Percentiles rank a stretch among this genome's conserved stretches.
These are phyloP conservation scores for Penicillium psychrosexuale DNA, from an alignment of 2,329 filamentous ascomycete genomes.

Conservation along the genomic window DNA sequence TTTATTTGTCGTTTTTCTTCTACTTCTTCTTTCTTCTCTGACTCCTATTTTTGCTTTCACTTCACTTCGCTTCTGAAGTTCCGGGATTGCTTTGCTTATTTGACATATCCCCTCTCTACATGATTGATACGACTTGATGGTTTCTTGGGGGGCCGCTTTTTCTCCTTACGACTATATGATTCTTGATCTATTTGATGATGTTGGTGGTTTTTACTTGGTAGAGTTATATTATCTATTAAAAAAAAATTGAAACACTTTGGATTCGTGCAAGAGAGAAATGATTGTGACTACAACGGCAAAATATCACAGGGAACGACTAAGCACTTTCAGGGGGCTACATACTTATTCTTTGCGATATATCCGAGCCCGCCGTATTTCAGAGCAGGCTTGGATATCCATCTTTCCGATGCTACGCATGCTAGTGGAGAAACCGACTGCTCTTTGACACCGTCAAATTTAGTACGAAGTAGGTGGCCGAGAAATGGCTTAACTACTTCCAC, in stretches of 20 bases:
- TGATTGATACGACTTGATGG: slow-evolving; percentile 18
- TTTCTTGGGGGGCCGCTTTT: background rate
- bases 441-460: too few relatives aligned
- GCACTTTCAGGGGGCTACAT: too few relatives aligned
- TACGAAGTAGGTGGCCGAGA: too few relatives aligned
- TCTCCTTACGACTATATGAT: slow-evolving; percentile 7
- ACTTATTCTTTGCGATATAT: too few relatives aligned
- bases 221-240: background rate
- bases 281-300: background rate
- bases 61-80: background rate
- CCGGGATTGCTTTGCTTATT: slow-evolving; percentile 6
- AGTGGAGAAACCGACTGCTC: too few relatives aligned
- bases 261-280: background rate
- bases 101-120: slow-evolving; percentile 8
- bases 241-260: slow-evolving; percentile 2
- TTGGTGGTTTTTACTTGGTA: background rate
- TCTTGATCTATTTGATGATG: slow-evolving; percentile 2
- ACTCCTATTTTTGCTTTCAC: background rate
- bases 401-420: too few relatives aligned
- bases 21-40: background rate
- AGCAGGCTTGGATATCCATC: too few relatives aligned
- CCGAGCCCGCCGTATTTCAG: too few relatives aligned
- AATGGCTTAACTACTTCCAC: too few relatives aligned
- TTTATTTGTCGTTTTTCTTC: background rate
- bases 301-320: too few relatives aligned